Percentiles rank a stretch among this genome's conserved stretches.
These are phyloP conservation scores for Arbutus unedo DNA, from an alignment of 148 eudicot species.

Conservation along the genomic window DNA sequence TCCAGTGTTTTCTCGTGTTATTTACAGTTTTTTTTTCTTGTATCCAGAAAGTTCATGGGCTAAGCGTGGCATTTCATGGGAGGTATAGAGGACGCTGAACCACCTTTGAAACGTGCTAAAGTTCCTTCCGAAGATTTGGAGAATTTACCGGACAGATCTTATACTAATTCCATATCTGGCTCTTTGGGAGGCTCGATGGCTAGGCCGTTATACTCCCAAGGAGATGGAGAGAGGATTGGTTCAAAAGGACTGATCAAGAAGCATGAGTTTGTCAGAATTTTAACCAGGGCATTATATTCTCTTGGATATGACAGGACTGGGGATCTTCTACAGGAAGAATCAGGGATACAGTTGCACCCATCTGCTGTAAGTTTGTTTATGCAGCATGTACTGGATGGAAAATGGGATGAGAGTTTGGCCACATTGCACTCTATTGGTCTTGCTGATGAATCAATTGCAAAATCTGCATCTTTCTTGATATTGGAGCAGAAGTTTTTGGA, in stretches of 20 bases:
- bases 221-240: constrained; percentile 61
- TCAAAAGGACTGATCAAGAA: constrained; percentile 61
- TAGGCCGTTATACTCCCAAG: constrained; percentile 49
- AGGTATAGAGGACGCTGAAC: constrained; percentile 58
- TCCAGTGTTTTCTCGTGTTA: background rate
- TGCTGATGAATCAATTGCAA: constrained; percentile 34
- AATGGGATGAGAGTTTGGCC: constrained; percentile 63
- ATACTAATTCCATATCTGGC: constrained; percentile 26
- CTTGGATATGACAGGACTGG: constrained; percentile 63
- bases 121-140: constrained; percentile 38
- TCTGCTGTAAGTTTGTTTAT: constrained; percentile 40
- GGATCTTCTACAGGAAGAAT: constrained; percentile 59
- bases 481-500: constrained; percentile 74
- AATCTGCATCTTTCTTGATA: constrained; percentile 61
- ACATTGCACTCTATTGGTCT: constrained; percentile 54
- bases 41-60: constrained; percentile 42
- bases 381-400: constrained; percentile 58
- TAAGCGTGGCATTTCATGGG: constrained; percentile 63
- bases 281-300: constrained; percentile 59
- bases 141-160: constrained; percentile 29
- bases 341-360: constrained; percentile 55
- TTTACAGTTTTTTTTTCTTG: background rate
- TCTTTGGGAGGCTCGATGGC: constrained; percentile 64
- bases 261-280: constrained; percentile 57
- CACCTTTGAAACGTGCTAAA: constrained; percentile 55